Evolutionary conservation across 306 rosid species (phyloP), one percentile per base, ranked within the genome.

Genomic region (Citrullus colocynthis): DNA sequence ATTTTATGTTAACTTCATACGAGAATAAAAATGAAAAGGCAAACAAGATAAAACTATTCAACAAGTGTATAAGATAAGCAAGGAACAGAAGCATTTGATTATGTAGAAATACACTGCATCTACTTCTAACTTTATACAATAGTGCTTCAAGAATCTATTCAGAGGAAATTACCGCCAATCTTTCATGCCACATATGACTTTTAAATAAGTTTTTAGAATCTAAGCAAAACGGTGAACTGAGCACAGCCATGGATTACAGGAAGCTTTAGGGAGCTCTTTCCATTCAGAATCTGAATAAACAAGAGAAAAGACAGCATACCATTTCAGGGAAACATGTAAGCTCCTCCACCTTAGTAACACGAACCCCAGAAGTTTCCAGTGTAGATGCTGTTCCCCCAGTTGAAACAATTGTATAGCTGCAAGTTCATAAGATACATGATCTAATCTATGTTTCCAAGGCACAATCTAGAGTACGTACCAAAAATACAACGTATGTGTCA

Each of bases 301-400:
- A 61, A 61, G 52, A 74, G 18, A 57, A 61, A 20, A 51, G 4
- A 17, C 45, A 49, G 42, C 93, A 78, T 82, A 92, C 98, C 97
- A 95, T 95, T 82, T 95, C 98, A 17, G 97, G 97, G 81, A 95
- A 95, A 74, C 81, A 77, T 6, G 98, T 95, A 80, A 95, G 86
- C 78, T 90, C 90, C 78, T 95, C 98, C 70, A 92, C 98, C 81
- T 89, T 92, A 32, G 96, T 92, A 66, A 95, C 97, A 75, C 87
- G 74, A 51, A 95, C 90, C 77, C 98, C 97, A 76, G 89, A 88
- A 78, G 81, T 82, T 86, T 89, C 97, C 85, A 95, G 83, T 62
- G 97, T 79, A 78, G 96, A 71, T 48, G 97, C 95, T 20, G 98
- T 92, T 87, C 98, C 98, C 56, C 98, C 98, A 30, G 98, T 95